Conservation (phyloP, 495 filamentous ascomycete species). For the Ascodesmis nigricans region DNA sequence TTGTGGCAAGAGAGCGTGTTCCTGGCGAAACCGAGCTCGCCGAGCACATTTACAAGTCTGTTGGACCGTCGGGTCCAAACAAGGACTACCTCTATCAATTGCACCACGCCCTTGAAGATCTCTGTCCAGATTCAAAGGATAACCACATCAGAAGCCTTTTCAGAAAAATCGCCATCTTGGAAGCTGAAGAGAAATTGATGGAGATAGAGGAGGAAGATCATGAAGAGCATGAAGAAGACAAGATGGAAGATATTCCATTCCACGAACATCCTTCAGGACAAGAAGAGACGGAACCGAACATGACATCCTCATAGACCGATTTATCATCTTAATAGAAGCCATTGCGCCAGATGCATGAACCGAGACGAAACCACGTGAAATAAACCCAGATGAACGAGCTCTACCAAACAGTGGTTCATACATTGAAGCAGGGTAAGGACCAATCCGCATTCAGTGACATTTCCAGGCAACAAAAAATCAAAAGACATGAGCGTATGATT, state of each 20-base stretch:
- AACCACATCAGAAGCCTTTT: constrained; percentile 40
- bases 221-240: background rate
- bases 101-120: constrained; percentile 48
- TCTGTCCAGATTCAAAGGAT: constrained; percentile 64
- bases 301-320: too few relatives aligned
- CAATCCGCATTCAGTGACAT: too few relatives aligned
- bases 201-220: background rate
- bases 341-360: too few relatives aligned
- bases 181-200: constrained; percentile 3
- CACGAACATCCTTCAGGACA: too few relatives aligned
- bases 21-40: constrained; percentile 47
- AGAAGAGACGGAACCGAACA: too few relatives aligned
- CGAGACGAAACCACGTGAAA: too few relatives aligned
- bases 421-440: too few relatives aligned
- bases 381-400: too few relatives aligned
- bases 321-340: too few relatives aligned
- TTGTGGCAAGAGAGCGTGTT: constrained; percentile 51
- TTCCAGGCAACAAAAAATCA: too few relatives aligned
- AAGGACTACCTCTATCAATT: constrained; percentile 72
- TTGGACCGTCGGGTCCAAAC: constrained; percentile 76
- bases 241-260: background rate
- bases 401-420: too few relatives aligned
- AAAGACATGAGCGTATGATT: too few relatives aligned
- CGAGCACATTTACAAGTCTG: constrained; percentile 52
- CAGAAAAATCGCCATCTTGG: constrained; percentile 8